Evolutionary conservation across 768 basidiomycete species (phyloP), one percentile per base, ranked within the genome.

Genomic region (Rubroboletus pulcherrimus): DNA sequence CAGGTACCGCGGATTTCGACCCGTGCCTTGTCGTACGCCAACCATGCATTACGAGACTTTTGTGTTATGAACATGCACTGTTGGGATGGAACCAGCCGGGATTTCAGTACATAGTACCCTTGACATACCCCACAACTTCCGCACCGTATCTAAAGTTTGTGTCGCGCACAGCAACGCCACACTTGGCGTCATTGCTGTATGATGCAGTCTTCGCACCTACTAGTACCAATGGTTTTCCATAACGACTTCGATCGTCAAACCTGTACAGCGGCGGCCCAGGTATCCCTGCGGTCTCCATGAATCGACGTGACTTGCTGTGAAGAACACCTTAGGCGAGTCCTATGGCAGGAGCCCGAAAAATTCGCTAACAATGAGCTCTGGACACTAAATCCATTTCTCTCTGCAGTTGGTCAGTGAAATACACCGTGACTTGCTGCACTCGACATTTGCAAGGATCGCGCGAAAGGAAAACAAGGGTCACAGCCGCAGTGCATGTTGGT

Each of bases 201-300:
- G 12, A 41, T 21, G 12, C 5, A 14, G 12, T 41, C 38, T 39
- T 38, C 37, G 3, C 17, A n/a, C 17, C 17, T 38, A 4, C 17
- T 4, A 24, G 24, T 24, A 24, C 26, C 26, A 38, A n/a, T 8
- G 9, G 17, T 19, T 10, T 38, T 4, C n/a, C 38, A 10, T 19
- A n/a, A 10, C 2, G 17, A n/a, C 35, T 7, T 2, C 7, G 8
- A n/a, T 17, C 7, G 7, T 17, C n/a, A n/a, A 39, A n/a, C 38
- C 17, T n/a, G 9, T 39, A 39, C 71, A 4, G 74, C 78, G 0
- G 90, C 78, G 0, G 90, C 92, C 70, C 62, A 68, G 30, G 86
- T 86, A 7, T 81, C 93, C 2, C 26, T 26, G 26, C 78, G 33
- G 33, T 34, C 33, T 5, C 33, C 33, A 12, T 88, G 93, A 94